Base-by-base conservation (phyloP, 2,329 filamentous ascomycete genomes). In the Dothideomycetes sp. region DNA sequence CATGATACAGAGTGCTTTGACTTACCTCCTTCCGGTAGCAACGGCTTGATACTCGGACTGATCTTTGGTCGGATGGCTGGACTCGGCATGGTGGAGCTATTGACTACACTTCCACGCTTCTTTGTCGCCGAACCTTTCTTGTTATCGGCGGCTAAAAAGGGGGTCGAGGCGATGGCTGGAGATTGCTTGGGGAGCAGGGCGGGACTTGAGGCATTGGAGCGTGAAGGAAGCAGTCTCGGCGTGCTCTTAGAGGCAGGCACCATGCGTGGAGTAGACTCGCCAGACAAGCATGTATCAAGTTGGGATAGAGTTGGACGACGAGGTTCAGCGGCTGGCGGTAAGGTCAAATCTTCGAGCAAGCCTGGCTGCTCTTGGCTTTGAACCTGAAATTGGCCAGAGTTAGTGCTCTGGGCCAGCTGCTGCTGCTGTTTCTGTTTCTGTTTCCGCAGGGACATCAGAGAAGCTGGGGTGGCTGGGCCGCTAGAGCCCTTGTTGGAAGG, bases 41-140 rank as follows among this genome's bases (percentile, higher is more conserved):
- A 63, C 8, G 91, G 89, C 58, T 94, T 94, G 60, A 98, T 94
- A 59, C 78, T 94, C 3, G 89, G 91, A 18, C 88, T 95, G 47
- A 96, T 95, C 58, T 78, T 84, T 2, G 91, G 91, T 19, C 85
- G 71, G 24, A 96, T 63, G 12, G 89, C 88, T 5, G 91, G 89
- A 29, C 87, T 94, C 8, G 82, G 76, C n/a, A 88, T 78, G 5
- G 80, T 74, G 2, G 83, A 84, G 52, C 73, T 76, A 1, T 47
- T 47, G 18, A 53, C 50, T 13, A 54, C 35, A 51, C 83, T 88
- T 15, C 71, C 64, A 45, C 85, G 73, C 62, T 88, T 91, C 54
- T 82, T 82, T 46, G 28, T 34, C 18, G 28, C 22, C 30, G 47
- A 9, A 41, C 45, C 67, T 38, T 52, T 54, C 36, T 49, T 46